These are phyloP conservation scores for Paecilomyces formosus DNA, from an alignment of 2,329 filamentous ascomycete genomes.

Conservation along the genomic window DNA sequence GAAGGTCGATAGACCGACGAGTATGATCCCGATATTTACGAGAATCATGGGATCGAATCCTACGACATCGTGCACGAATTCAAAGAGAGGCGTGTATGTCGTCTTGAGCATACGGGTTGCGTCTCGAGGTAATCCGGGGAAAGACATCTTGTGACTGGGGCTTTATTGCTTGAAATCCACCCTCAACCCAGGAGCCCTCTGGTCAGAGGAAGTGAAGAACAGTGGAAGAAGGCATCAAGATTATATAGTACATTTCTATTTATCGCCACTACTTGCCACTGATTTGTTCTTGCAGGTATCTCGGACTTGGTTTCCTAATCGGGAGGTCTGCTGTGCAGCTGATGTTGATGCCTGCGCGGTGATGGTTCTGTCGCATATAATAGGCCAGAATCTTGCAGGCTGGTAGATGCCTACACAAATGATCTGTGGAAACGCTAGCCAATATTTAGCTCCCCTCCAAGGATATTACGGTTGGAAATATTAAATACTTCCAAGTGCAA, in stretches of 20 bases:
- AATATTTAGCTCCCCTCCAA: too few relatives aligned
- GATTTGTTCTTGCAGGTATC: not conserved
- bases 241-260: not conserved
- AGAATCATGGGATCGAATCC: conserved; percentile 7
- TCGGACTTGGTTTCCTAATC: not conserved
- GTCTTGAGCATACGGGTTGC: conserved; percentile 5
- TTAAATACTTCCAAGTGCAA: too few relatives aligned
- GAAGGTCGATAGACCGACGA: conserved; percentile 8
- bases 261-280: not conserved
- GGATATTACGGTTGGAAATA: too few relatives aligned
- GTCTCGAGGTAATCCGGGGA: conserved; percentile 4
- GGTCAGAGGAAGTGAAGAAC: not conserved
- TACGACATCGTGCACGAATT: conserved; percentile 2
- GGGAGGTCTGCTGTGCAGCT: not conserved
- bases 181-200: not conserved
- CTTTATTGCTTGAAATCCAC: not conserved
- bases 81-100: conserved; percentile 2
- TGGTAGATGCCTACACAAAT: not conserved
- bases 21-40: conserved; percentile 5
- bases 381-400: not conserved
- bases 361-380: not conserved
- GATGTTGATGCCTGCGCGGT: not conserved
- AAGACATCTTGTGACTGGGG: not conserved
- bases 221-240: too few relatives aligned
- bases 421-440: not conserved